Evolutionary conservation across 2,329 filamentous ascomycete genomes (phyloP).

Genomic region (Paecilomyces formosus): DNA sequence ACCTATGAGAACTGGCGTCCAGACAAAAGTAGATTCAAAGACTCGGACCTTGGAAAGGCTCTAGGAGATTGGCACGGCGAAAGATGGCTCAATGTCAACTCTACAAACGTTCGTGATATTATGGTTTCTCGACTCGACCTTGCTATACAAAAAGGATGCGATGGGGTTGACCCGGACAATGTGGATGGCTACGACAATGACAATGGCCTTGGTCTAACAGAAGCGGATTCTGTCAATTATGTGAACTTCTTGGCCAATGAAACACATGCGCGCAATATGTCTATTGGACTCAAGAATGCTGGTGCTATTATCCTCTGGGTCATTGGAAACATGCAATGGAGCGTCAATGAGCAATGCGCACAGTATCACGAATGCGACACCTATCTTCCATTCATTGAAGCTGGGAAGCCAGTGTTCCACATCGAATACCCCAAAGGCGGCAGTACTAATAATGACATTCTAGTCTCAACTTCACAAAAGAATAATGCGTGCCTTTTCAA

Average conservation of each 20-base stretch:
- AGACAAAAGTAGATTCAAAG: conserved; percentile 50
- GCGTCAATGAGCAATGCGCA: conserved; percentile 64
- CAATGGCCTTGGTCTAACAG: conserved; percentile 54
- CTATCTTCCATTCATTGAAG: conserved; percentile 52
- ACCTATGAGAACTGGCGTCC: conserved; percentile 58
- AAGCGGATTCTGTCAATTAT: conserved; percentile 50
- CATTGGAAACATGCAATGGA: conserved; percentile 52
- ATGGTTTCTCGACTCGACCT: conserved; percentile 55
- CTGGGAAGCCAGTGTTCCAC: conserved; percentile 62
- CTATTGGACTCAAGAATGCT: conserved; percentile 63
- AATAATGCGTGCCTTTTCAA: conserved; percentile 40
- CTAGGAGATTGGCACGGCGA: conserved; percentile 61
- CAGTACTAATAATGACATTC: conserved; percentile 23
- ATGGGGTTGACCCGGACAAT: conserved; percentile 65
- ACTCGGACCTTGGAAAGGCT: conserved; percentile 49
- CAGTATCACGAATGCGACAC: conserved; percentile 53
- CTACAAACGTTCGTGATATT: conserved; percentile 53
- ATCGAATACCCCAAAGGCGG: conserved; percentile 60
- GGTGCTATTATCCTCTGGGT: conserved; percentile 50
- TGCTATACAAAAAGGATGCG: conserved; percentile 56
- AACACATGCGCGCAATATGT: conserved; percentile 48
- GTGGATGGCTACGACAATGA: conserved; percentile 60
- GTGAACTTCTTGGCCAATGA: conserved; percentile 53
- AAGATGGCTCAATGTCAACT: conserved; percentile 57
- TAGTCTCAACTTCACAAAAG: conserved; percentile 26